A percentile compares a stretch with the other conserved stretches of the same genome.
Conservation (phyloP, 352 stramenopile species). For the Pythium angustatum region DNA sequence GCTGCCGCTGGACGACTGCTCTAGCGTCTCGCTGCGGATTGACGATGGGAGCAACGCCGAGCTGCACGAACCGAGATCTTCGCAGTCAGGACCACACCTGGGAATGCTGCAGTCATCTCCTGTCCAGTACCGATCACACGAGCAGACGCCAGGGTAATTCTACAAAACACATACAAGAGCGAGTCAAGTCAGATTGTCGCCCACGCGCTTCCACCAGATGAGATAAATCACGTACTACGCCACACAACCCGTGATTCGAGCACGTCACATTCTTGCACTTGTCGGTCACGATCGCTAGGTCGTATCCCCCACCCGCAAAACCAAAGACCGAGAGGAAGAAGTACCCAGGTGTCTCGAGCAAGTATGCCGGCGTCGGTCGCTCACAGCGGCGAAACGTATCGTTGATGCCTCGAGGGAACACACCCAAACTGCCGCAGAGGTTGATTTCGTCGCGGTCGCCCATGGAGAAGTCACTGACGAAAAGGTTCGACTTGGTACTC, state of each 20-base stretch:
- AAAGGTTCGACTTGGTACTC: constrained; percentile 45
- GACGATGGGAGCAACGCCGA: neutral
- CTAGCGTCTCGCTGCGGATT: neutral
- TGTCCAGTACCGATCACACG: constrained; percentile 74
- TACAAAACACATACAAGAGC: too few relatives aligned
- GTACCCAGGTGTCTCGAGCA: constrained; percentile 55
- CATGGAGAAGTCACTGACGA: constrained; percentile 53
- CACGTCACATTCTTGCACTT: constrained; percentile 67
- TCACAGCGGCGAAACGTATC: constrained; percentile 59
- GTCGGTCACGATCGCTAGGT: constrained; percentile 55
- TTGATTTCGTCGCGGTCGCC: constrained; percentile 57
- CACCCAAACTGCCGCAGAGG: constrained; percentile 61
- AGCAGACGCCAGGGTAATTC: constrained; percentile 66
- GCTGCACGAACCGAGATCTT: constrained; percentile 58
- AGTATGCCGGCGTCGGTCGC: constrained; percentile 51
- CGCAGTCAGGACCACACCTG: constrained; percentile 70
- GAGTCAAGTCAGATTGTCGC: too few relatives aligned
- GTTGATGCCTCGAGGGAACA: constrained; percentile 61
- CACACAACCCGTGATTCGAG: constrained; percentile 57
- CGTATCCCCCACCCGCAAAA: constrained; percentile 41
- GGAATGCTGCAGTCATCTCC: constrained; percentile 73
- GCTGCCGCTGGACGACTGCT: neutral
- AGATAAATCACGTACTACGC: constrained; percentile 36
- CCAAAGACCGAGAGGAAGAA: constrained; percentile 76
- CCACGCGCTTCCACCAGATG: too few relatives aligned